phyloP scores from a whole-genome alignment of 495 filamentous ascomycete species.

The Thermothielavioides terrestris region DNA sequence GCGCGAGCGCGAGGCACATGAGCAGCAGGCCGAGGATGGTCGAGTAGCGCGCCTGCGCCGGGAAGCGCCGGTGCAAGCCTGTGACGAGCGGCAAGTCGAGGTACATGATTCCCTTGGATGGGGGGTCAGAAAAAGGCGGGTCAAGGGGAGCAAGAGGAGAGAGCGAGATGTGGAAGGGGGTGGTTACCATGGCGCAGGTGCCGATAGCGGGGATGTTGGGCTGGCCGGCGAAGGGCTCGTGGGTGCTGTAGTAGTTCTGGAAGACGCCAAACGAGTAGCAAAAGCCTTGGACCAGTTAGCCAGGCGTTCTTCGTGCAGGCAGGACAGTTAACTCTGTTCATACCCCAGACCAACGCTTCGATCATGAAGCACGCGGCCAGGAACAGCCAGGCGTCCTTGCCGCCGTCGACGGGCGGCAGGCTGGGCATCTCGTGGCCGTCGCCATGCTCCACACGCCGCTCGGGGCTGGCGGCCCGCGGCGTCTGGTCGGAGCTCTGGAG shows the following conservation, averaged over 20 bases:
- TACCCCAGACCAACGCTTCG: slow-evolving; percentile 61
- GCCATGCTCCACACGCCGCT: neutral
- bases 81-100: slow-evolving; percentile 36
- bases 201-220: slow-evolving; percentile 36
- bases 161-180: neutral
- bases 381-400: slow-evolving; percentile 57
- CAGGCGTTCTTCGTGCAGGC: neutral
- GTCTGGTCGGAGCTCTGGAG: neutral
- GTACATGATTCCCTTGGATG: slow-evolving; percentile 41
- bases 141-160: neutral
- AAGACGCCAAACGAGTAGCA: slow-evolving; percentile 51
- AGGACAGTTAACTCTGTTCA: slow-evolving; percentile 7
- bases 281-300: slow-evolving; percentile 41
- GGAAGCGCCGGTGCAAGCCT: slow-evolving; percentile 23
- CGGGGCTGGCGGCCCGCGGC: slow-evolving; percentile 1
- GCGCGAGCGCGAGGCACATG: slow-evolving; percentile 33
- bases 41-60: slow-evolving; percentile 23
- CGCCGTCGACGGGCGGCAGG: slow-evolving; percentile 53
- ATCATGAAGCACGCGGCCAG: slow-evolving; percentile 53
- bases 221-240: slow-evolving; percentile 30
- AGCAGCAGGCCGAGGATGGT: slow-evolving; percentile 32
- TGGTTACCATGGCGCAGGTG: slow-evolving; percentile 30
- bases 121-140: neutral
- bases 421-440: slow-evolving; percentile 24
- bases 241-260: slow-evolving; percentile 39